Conservation (phyloP, 768 basidiomycete species). For the Hypholoma fasciculare region DNA sequence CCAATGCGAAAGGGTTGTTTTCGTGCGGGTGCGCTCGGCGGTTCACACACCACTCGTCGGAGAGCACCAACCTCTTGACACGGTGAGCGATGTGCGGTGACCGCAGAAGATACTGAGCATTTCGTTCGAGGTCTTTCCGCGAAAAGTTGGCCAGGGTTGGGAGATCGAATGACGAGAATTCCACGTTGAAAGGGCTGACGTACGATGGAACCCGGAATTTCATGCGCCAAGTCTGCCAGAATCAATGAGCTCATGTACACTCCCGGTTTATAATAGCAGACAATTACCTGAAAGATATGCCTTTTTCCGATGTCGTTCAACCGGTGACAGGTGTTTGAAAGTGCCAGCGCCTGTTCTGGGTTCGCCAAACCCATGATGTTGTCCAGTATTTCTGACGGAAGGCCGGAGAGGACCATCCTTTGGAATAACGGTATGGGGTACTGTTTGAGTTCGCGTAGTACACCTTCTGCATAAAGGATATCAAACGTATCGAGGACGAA, state of each 20-base stretch:
- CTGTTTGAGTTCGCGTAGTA: constrained; percentile 19
- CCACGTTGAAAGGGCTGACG: constrained; percentile 18
- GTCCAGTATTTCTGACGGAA: constrained; percentile 22
- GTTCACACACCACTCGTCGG: constrained; percentile 24
- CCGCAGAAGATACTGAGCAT: constrained; percentile 14
- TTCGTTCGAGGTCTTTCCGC: constrained; percentile 14
- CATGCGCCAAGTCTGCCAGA: constrained; percentile 18
- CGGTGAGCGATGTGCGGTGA: constrained; percentile 14
- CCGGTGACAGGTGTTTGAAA: constrained; percentile 17
- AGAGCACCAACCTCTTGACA: constrained; percentile 17
- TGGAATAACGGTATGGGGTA: constrained; percentile 21
- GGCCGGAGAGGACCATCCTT: constrained; percentile 12
- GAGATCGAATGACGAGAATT: constrained; percentile 18
- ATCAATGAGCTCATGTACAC: background rate
- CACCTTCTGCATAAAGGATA: constrained; percentile 10
- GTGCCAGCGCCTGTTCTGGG: constrained; percentile 12
- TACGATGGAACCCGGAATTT: constrained; percentile 17
- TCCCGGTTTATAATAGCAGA: background rate
- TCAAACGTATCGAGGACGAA: background rate
- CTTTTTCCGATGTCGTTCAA: constrained; percentile 20
- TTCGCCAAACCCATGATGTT: constrained; percentile 14
- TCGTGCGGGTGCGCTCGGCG: constrained; percentile 18
- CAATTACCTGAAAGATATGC: constrained; percentile 19
- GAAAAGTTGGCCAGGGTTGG: constrained; percentile 16
- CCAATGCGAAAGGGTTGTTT: constrained; percentile 20